Evolutionary conservation across 2,329 filamentous ascomycete species (phyloP), one percentile per base, ranked within the genome.

Genomic region (Aphanoascus verrucosus): DNA sequence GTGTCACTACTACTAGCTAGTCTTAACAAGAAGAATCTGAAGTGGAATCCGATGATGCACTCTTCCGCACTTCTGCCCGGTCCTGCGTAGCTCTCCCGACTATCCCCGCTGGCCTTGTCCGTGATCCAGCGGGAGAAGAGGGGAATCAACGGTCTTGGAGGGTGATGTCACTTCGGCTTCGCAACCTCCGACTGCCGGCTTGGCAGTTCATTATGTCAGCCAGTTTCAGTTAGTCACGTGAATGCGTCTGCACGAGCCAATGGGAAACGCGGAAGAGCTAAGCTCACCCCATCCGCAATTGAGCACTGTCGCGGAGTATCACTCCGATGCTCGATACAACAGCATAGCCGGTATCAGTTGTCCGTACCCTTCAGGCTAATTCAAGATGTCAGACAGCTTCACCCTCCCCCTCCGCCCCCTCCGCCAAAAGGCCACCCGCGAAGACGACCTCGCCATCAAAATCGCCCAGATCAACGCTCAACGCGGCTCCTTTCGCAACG

Each of bases 381-480:
- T 17, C 41, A 61, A 56, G 42, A 71, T 74, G 65, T 58, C 71
- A 1, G 65, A 68, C 37, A 66, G 68, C 3, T 70, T 77, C 46
- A 70, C 72, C 6, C 77, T 88, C 49, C 79, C 82, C 8, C 71
- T 90, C 55, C 79, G 80, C 54, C 80, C 85, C 41, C 80, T 63
- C 4, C 61, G 66, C 54, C 47, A 54, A 38, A 52, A 47, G 32
- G 19, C 40, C 2, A 38, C 47, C 11, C 50, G 54, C 4, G 23
- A 46, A 12, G 56, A 59, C 64, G 78, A 76, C 45, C 75, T 96
- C n/a, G 75, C 79, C 54, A 79, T 85, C 45, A 84, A 91, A 60
- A 88, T 96, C 60, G 74, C 78, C 55, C 88, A 90, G 60, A 84
- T 95, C 63, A 86, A 89, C 60, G 69, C 74, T 42, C 83, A 94